Conservation (phyloP, 2,329 filamentous ascomycete species). For the Microsporum ferrugineum region DNA sequence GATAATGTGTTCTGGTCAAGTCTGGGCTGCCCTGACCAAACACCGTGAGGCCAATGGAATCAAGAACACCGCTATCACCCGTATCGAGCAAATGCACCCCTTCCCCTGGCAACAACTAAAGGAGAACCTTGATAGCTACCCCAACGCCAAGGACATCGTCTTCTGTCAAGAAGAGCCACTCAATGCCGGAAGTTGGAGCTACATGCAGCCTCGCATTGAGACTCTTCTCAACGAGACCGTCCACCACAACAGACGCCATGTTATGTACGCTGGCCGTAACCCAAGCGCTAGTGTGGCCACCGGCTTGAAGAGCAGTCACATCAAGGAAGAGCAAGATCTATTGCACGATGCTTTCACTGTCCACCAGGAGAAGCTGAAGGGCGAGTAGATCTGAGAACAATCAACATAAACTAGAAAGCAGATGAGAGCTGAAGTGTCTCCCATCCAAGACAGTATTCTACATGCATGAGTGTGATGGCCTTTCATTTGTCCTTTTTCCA, state of each 20-base stretch:
- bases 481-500: conserved; percentile 1
- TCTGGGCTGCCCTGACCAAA: conserved; percentile 82
- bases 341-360: conserved; percentile 53
- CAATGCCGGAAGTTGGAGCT: conserved; percentile 94
- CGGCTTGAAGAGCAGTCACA: conserved; percentile 74
- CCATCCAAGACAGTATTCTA: not conserved
- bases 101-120: conserved; percentile 97
- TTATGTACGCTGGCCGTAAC: conserved; percentile 91
- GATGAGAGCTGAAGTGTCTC: conserved; percentile 4
- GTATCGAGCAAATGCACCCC: conserved; percentile 93
- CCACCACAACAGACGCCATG: conserved; percentile 83
- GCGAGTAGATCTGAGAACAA: conserved; percentile 38
- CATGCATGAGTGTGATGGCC: conserved; percentile 2
- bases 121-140: conserved; percentile 93
- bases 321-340: conserved; percentile 86
- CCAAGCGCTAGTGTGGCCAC: conserved; percentile 91
- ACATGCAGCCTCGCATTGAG: conserved; percentile 94
- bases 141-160: conserved; percentile 93
- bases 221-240: conserved; percentile 87
- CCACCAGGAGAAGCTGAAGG: conserved; percentile 55
- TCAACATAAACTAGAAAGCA: not conserved
- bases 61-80: conserved; percentile 85
- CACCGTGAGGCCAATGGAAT: conserved; percentile 77
- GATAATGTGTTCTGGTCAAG: conserved; percentile 87
- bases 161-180: conserved; percentile 97